phyloP scores from a whole-genome alignment of 75 land plant genomes.

The Pinus albicaulis region DNA sequence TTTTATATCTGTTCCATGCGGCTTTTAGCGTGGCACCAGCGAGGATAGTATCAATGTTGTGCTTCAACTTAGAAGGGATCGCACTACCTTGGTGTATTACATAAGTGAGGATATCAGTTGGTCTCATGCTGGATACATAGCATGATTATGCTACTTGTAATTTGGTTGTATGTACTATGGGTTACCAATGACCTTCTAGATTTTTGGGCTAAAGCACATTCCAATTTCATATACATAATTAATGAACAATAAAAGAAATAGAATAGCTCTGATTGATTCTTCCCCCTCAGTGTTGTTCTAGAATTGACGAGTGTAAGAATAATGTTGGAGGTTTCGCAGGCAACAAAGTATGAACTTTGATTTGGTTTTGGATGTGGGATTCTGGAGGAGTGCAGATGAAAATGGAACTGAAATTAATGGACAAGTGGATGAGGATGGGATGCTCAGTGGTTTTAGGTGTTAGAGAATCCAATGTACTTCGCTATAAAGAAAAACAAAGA shows the following conservation, averaged over 20 bases:
- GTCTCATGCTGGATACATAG: not conserved
- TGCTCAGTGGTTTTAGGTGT: conserved; percentile 20
- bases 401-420: conserved; percentile 4
- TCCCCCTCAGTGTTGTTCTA: not conserved
- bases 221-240: conserved; percentile 1
- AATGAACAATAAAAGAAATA: conserved; percentile 9
- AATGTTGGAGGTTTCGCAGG: conserved; percentile 26
- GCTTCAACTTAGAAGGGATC: not conserved
- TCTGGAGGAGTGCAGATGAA: conserved; percentile 14
- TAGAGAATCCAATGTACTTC: conserved; percentile 78
- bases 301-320: conserved; percentile 8
- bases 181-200: too few relatives aligned
- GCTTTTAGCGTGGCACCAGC: not conserved
- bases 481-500: conserved; percentile 90
- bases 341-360: conserved; percentile 43
- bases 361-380: conserved; percentile 23
- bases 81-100: not conserved
- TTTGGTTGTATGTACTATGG: too few relatives aligned
- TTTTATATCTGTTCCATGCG: not conserved
- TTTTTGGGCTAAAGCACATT: not conserved
- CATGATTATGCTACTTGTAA: not conserved
- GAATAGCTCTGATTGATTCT: conserved; percentile 9
- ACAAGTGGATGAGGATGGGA: conserved; percentile 12
- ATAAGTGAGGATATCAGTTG: not conserved
- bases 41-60: not conserved